phyloP scores from a whole-genome alignment of 176 grass and related monocot genomes.

The Hyparrhenia diplandra region DNA sequence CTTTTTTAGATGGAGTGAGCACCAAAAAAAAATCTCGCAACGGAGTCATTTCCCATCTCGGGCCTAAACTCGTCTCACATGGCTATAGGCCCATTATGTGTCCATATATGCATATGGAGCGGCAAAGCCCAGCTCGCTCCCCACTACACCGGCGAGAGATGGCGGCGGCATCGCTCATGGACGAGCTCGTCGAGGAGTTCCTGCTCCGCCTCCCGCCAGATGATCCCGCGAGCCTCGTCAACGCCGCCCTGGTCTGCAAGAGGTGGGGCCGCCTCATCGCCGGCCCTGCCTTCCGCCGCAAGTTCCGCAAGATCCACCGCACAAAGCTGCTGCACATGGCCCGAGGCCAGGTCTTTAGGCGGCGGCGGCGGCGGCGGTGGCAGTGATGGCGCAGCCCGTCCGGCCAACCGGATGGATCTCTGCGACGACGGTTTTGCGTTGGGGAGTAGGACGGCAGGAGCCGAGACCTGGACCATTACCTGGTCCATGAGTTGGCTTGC shows the following conservation, averaged over 20 bases:
- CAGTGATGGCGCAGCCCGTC: neutral
- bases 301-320: neutral
- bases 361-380: neutral
- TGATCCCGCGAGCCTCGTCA: neutral
- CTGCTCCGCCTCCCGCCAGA: neutral
- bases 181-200: neutral
- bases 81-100: no score
- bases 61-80: no score
- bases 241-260: neutral
- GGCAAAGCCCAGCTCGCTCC: neutral
- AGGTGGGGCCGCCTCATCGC: neutral
- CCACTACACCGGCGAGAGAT: neutral
- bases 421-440: neutral
- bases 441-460: neutral
- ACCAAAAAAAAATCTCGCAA: no score
- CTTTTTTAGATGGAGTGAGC: no score
- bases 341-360: neutral
- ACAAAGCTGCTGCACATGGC: neutral
- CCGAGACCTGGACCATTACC: neutral
- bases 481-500: neutral
- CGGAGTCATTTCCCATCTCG: no score
- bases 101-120: no score
- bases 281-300: neutral
- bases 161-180: neutral
- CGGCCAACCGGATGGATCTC: neutral